Conservation (phyloP, 192 early-diverging fungal species). For the Entomortierella chlamydospora region DNA sequence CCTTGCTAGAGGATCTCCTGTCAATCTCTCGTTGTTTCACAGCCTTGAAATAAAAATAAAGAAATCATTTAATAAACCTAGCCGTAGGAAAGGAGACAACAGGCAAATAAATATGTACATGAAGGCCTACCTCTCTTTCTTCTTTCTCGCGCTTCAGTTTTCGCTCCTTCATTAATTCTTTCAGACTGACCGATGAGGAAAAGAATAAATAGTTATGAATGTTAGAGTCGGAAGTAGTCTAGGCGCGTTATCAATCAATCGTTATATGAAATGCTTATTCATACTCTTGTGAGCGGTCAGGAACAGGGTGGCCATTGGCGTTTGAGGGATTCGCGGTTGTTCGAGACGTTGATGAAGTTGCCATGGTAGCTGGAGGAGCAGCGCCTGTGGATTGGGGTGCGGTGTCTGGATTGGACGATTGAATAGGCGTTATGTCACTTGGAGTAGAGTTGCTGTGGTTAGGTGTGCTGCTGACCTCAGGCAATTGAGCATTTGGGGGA, state of each 20-base stretch:
- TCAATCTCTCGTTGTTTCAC: constrained; percentile 34
- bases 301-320: not conserved
- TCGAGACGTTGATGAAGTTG: not conserved
- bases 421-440: not conserved
- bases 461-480: not conserved
- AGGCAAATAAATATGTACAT: no score
- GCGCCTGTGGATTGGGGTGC: not conserved
- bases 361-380: not conserved
- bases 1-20: constrained; percentile 31
- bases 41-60: constrained; percentile 7
- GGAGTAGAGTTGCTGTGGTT: not conserved
- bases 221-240: no score
- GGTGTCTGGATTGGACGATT: not conserved
- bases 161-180: constrained; percentile 45
- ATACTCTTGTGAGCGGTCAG: constrained; percentile 23
- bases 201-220: not conserved
- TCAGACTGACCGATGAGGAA: constrained; percentile 16
- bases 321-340: not conserved
- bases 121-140: constrained; percentile 24
- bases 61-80: not conserved
- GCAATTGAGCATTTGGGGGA: constrained; percentile 9
- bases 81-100: no score
- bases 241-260: not conserved
- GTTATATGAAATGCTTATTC: not conserved
- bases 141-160: constrained; percentile 47